These are phyloP conservation scores for Plasmopara halstedii DNA, from an alignment of 352 stramenopile genomes.

Conservation along the genomic window DNA sequence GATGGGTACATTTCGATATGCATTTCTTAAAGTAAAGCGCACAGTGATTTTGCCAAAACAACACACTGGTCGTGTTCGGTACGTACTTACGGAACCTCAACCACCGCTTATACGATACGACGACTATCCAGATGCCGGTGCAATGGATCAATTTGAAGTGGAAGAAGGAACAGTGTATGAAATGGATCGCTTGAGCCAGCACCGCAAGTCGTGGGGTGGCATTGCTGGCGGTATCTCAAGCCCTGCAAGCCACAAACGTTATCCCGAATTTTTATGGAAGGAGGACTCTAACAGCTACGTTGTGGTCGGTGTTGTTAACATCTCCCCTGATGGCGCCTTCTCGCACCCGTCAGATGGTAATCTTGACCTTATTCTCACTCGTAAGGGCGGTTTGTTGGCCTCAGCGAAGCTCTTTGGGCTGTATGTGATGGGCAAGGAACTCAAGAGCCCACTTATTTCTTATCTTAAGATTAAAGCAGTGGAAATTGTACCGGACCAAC, in stretches of 20 bases:
- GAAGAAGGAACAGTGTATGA: constrained; percentile 79
- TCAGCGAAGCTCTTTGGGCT: constrained; percentile 42
- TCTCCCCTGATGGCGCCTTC: constrained; percentile 58
- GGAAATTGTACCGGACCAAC: constrained; percentile 54
- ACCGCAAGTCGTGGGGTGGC: constrained; percentile 62
- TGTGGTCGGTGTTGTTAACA: constrained; percentile 67
- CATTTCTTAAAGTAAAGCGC: constrained; percentile 73
- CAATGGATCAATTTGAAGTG: constrained; percentile 75
- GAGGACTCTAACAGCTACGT: constrained; percentile 57
- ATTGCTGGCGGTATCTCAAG: constrained; percentile 45
- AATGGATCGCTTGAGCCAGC: constrained; percentile 33
- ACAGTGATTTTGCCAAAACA: constrained; percentile 49
- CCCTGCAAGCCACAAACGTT: constrained; percentile 54
- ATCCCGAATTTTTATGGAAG: constrained; percentile 50
- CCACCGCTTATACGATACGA: constrained; percentile 57
- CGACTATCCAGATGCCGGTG: constrained; percentile 65
- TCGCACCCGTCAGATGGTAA: constrained; percentile 73
- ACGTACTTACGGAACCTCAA: constrained; percentile 60
- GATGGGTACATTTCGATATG: constrained; percentile 66
- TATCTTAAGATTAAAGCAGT: constrained; percentile 80
- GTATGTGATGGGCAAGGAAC: constrained; percentile 70
- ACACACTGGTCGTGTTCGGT: constrained; percentile 56
- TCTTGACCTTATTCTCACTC: constrained; percentile 67
- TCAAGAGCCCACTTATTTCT: constrained; percentile 57
- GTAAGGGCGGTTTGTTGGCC: constrained; percentile 46